Base-by-base conservation (phyloP, 1,284 basidiomycete genomes). In the Butyriboletus regius region DNA sequence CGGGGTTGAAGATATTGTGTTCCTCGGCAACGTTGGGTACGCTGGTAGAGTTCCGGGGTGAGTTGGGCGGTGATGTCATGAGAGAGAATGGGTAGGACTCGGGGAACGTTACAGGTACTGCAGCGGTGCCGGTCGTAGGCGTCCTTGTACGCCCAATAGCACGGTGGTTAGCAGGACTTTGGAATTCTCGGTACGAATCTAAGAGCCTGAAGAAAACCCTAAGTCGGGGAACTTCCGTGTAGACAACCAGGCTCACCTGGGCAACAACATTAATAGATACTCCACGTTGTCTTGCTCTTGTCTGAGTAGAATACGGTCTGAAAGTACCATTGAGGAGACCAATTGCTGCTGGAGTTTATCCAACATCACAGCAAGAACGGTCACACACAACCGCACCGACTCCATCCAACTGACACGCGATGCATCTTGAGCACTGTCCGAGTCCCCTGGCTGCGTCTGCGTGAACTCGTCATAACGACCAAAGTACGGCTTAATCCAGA, bases 271-370 rank as follows among this genome's bases (percentile, higher is more conserved):
- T 22, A 98, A 68, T 43, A 96, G 73, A 63, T 83, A 87, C 60
- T 98, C 95, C 33, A 98, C 80, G 61, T 96, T 96, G 60, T 96
- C 92, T 64, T 95, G 88, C 64, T 98, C 95, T 60, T 90, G 84
- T 29, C 79, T 71, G 51, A 83, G 75, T 9, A 81, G 69, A 46
- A 73, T 72, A 17, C 79, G 78, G 61, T 91, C 83, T 20, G 74
- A 74, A 32, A 77, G 66, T 29, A 89, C 78, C 9, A 71, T 69
- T 2, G 86, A 85, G 41, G 83, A 79, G 29, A 87, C 83, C 43
- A 94, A 70, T 59, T 82, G 83, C 58, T 85, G 80, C 65, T 95
- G 91, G 13, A 98, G 72, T 64, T 88, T 89, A 70, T 97, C 91
- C 54, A 97, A 71, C 77, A 94, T 91, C 56, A 95, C 84, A 4